Evolutionary conservation across 2,329 filamentous ascomycete species (phyloP).

Genomic region (Ilyonectria sp.): DNA sequence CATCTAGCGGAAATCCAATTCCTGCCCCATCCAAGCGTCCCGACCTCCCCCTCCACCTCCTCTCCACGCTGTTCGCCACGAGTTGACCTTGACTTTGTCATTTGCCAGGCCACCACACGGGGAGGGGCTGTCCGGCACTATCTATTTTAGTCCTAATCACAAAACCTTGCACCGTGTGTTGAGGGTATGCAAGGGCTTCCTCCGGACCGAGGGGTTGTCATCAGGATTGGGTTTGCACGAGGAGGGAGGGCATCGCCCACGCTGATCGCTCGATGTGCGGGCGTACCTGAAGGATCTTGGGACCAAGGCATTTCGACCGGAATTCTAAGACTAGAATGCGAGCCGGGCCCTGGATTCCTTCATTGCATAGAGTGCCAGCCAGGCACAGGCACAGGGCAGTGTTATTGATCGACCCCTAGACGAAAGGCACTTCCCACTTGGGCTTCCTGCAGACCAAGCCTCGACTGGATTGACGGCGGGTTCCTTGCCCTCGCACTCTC

Average conservation of each 20-base stretch:
- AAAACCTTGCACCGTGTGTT: constrained; percentile 16
- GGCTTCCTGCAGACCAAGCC: constrained; percentile 34
- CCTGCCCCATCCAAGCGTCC: constrained; percentile 32
- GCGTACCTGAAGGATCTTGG: constrained; percentile 27
- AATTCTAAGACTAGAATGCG: constrained; percentile 28
- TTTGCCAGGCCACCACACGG: constrained; percentile 44
- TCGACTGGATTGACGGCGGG: neutral
- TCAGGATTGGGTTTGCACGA: constrained; percentile 15
- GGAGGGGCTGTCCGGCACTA: constrained; percentile 39
- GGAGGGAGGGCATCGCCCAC: constrained; percentile 38
- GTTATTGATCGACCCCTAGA: constrained; percentile 31
- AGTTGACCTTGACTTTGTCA: constrained; percentile 29
- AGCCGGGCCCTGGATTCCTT: constrained; percentile 17
- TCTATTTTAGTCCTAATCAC: constrained; percentile 43
- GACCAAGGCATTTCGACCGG: neutral
- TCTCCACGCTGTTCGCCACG: constrained; percentile 23
- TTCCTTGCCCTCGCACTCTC: constrained; percentile 19
- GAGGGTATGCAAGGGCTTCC: constrained; percentile 12
- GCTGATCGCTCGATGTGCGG: constrained; percentile 35
- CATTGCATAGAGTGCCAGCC: constrained; percentile 27
- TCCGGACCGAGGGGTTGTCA: constrained; percentile 32
- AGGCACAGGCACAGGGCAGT: constrained; percentile 30
- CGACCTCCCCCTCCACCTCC: constrained; percentile 29
- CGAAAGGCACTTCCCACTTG: constrained; percentile 29
- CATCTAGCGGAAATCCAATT: constrained; percentile 35